Base-by-base conservation (phyloP, 495 filamentous ascomycete species). In the Mycothermus thermophilus region DNA sequence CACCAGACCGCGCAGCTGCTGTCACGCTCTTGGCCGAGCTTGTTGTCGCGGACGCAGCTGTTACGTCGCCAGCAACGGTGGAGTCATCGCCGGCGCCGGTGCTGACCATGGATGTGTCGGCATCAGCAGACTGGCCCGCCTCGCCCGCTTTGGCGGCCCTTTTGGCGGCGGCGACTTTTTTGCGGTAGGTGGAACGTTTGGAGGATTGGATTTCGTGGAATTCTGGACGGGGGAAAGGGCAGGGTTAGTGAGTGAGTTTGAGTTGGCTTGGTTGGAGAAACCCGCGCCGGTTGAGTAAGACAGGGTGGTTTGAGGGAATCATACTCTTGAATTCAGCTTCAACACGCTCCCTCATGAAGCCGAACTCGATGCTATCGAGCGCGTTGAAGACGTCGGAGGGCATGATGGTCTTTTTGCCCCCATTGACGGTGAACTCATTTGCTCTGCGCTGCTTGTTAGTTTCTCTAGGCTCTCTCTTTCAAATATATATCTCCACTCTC, bases 331-430 rank as follows among this genome's bases (percentile, higher is more conserved):
- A 68, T 52, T 79, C 75, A 5, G 70, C 72, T 47, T 77, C 71
- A 4, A 77, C 48, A 6, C 72, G 58, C 14, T 71, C 64, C 2
- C 75, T 66, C 57, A 95, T 87, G 24, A 71, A 71, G 14, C 76
- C 79, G 46, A 86, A 86, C 60, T 96, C 90, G 33, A 83, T 68
- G 26, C 90, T 81, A 4, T 76, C 71, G 2, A 97, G 61, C 1
- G 85, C 88, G 18, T 71, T 71, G 46, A 94, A 72, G 28, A 97
- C 80, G 51, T 95, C 86, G 26, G 70, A 57, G 1, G 88, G 84
- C 43, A 72, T 75, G 40, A 97, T 80, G 8, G 83, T 95, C 53
- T 88, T 90, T 55, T 87, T 81, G 44, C 77, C 72, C 11, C 67
- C 71, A 29, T 60, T 37, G 15, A 60, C 52, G 2, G 79, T 75